Evolutionary conservation across 305 asterid species (phyloP), one percentile per base, ranked within the genome.

Genomic region (Solanum chacoense): DNA sequence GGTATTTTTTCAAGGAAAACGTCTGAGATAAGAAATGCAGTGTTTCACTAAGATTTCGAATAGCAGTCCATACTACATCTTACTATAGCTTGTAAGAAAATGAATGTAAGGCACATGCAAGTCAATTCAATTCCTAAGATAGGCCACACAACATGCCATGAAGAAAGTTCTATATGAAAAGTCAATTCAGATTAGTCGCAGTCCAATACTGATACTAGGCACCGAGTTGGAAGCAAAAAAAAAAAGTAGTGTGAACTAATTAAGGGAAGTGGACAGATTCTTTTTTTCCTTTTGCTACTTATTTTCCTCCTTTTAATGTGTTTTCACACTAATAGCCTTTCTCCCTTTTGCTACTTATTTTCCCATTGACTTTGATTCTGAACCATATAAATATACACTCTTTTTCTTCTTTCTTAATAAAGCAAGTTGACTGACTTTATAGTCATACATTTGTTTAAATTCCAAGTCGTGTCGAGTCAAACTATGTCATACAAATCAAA

Each of bases 381-480:
- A 1, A 72, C 77, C 77, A 29, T 14, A 72, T 1, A 72, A 69
- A 69, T 2, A 12, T 67, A 67, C 5, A 10, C 28, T n/a, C 16
- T 67, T 67, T 24, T 5, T 10, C 29, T 67, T 71, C 35, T 71
- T 28, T 28, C 76, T 71, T 28, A 71, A 71, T 71, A 71, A 69
- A 12, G 76, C 76, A 71, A 71, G 76, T 71, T 71, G 0, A 71
- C 10, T 2, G 76, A 28, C 76, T 12, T 71, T 59, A 7, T 16
- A 50, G 65, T 18, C 24, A 55, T 55, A 55, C 67, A 50, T 55
- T 55, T 55, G 67, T 20, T 59, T 59, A 59, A 59, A 55, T 55
- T 55, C 0, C 5, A 7, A 0, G 11, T 20, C 24, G 0, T 55
- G 24, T 55, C 2, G 5, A 55, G 1, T 7, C 67, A 55, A 55